Conservation (phyloP, 331 rosid species). For the Cydonia oblonga region DNA sequence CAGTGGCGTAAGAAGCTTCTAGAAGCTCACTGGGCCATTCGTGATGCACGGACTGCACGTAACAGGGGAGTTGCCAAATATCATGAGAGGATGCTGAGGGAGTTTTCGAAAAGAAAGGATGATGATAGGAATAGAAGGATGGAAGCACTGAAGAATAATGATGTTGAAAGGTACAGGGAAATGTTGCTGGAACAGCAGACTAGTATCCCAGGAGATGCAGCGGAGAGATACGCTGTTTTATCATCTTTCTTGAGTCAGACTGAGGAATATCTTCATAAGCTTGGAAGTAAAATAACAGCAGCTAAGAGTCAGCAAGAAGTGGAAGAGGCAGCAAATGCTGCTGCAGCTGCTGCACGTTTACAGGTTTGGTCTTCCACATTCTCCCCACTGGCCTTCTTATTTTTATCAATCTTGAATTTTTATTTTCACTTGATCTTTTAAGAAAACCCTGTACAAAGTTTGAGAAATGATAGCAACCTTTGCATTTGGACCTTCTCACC, state of each 20-base stretch:
- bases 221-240: constrained; percentile 94
- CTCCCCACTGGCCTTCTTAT: not conserved
- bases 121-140: constrained; percentile 82
- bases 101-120: constrained; percentile 88
- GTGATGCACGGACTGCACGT: constrained; percentile 98
- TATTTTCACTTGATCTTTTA: not conserved
- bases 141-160: constrained; percentile 97
- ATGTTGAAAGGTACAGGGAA: constrained; percentile 95
- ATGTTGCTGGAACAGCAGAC: constrained; percentile 98
- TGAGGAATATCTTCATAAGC: constrained; percentile 89
- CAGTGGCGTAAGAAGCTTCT: constrained; percentile 98
- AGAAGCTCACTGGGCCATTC: constrained; percentile 96
- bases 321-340: constrained; percentile 84
- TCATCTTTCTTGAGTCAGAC: constrained; percentile 89
- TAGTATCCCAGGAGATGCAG: constrained; percentile 83
- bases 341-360: constrained; percentile 86
- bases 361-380: constrained; percentile 38
- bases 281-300: constrained; percentile 90
- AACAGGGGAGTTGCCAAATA: constrained; percentile 98
- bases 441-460: not conserved
- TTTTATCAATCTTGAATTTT: not conserved
- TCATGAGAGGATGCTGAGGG: constrained; percentile 91
- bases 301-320: constrained; percentile 91
- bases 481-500: too few relatives aligned
- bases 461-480: not conserved